Evolutionary conservation across 768 basidiomycete species (phyloP), one percentile per base, ranked within the genome.

Genomic region (Tulasnella sp.): DNA sequence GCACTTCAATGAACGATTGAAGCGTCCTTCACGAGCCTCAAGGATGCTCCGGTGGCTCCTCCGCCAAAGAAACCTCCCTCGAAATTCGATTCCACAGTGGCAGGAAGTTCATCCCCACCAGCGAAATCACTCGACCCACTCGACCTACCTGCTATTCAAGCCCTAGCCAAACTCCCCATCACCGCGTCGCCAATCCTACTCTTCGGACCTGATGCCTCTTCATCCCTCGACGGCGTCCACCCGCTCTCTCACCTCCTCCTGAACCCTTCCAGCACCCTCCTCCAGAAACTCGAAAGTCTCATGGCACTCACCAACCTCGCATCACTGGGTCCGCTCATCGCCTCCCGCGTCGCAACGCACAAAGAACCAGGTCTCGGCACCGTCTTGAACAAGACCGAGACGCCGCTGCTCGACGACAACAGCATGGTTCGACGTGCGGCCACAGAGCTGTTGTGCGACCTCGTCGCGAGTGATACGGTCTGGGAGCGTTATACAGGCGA

Each of bases 241-340:
- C 96, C 96, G 0, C 85, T 99, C 71, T 88, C 91, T 11, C 81
- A 89, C 37, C 84, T 97, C 75, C 85, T 99, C 42, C 87, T 89
- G 52, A 89, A 92, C 80, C 83, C 89, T 0, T 86, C 88, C 0
- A 88, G 93, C 11, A 90, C 84, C 67, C 87, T 92, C 40, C 85
- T 99, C 7, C 94, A 97, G 81, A 88, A 88, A 52, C 99, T 99
- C 80, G 97, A 99, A 82, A 90, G 90, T 3, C 85, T 96, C 80
- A 98, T 99, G 97, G 96, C 95, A 0, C 86, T 99, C 72, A 99
- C 97, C 9, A 99, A 99, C 82, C 84, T 99, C 58, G 91, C 97
- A 0, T 96, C 95, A 22, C 87, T 93, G 72, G 88, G 88, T 70
- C 84, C 89, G 0, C 87, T 89, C 38, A 82, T 90, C 11, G 90